Conservation (phyloP, 2,329 filamentous ascomycete genomes). For the Aspergillus novofumigatus region DNA sequence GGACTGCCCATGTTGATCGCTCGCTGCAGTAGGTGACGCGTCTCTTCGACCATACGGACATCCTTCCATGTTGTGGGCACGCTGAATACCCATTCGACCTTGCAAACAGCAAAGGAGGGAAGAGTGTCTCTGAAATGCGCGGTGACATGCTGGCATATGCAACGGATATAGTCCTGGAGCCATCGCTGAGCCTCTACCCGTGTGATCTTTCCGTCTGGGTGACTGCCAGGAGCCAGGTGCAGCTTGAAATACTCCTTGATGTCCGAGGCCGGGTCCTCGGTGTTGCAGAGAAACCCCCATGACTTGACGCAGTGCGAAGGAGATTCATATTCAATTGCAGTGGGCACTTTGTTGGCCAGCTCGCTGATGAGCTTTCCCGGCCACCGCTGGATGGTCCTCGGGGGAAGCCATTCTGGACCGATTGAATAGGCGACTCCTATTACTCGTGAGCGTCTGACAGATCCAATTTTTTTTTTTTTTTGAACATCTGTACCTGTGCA, state of each 20-base stretch:
- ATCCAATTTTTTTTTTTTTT: too few species aligned
- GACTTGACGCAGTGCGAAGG: conserved; percentile 9
- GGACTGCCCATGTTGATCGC: conserved; percentile 27
- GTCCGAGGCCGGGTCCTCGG: conserved; percentile 22
- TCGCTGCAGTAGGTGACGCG: conserved; percentile 23
- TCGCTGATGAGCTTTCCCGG: conserved; percentile 27
- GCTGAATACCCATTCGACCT: conserved; percentile 41
- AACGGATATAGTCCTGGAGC: conserved; percentile 32
- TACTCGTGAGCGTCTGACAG: too few species aligned
- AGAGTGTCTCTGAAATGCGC: conserved; percentile 22
- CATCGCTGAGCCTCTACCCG: conserved; percentile 22
- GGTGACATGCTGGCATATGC: conserved; percentile 30
- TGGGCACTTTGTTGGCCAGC: conserved; percentile 33
- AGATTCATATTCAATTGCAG: conserved; percentile 23
- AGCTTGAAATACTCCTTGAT: conserved; percentile 37
- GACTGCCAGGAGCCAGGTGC: conserved; percentile 28
- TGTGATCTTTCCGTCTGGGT: conserved; percentile 21
- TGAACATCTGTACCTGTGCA: conserved; percentile 15
- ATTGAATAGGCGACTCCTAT: not conserved
- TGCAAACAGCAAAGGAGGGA: conserved; percentile 21
- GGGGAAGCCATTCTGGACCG: conserved; percentile 29
- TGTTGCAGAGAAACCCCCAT: conserved; percentile 38
- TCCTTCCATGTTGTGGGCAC: conserved; percentile 42
- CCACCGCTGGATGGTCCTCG: conserved; percentile 35
- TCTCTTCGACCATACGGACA: conserved; percentile 34